A percentile compares a stretch with the other conserved stretches of the same genome.
Evolutionary conservation across 73 alveolate genomes (phyloP).

Genomic region (Urostyla sp.): DNA sequence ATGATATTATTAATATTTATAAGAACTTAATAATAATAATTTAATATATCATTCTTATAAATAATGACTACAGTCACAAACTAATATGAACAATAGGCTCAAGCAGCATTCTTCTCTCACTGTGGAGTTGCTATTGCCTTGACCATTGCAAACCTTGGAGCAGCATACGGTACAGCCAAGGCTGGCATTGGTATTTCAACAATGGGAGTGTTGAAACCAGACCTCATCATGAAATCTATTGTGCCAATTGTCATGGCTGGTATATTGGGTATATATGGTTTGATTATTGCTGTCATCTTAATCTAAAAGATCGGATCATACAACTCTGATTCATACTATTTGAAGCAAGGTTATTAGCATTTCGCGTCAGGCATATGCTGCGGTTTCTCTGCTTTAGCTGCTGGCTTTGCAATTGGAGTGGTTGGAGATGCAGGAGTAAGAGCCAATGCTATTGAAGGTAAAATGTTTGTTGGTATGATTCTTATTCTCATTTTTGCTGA

Average conservation of each 20-base stretch:
- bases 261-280: slow-evolving; percentile 86
- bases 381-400: slow-evolving; percentile 83
- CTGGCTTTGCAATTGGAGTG: slow-evolving; percentile 88
- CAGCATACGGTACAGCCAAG: slow-evolving; percentile 95
- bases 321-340: slow-evolving; percentile 21
- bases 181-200: slow-evolving; percentile 81
- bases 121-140: slow-evolving; percentile 90
- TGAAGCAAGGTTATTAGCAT: slow-evolving; percentile 70
- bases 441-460: slow-evolving; percentile 77
- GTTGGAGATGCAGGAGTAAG: slow-evolving; percentile 88
- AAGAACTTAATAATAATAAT: neutral
- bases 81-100: neutral
- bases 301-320: slow-evolving; percentile 69
- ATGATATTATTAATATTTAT: no score
- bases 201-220: slow-evolving; percentile 83
- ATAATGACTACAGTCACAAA: neutral
- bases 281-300: slow-evolving; percentile 80
- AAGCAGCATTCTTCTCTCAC: slow-evolving; percentile 81
- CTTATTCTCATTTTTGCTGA: slow-evolving; percentile 78
- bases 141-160: slow-evolving; percentile 91
- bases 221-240: slow-evolving; percentile 76
- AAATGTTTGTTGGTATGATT: slow-evolving; percentile 85
- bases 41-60: neutral
- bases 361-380: slow-evolving; percentile 85
- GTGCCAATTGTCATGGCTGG: slow-evolving; percentile 92